Conservation (phyloP, 2,329 filamentous ascomycete genomes). For the Pseudocercospora fuligena region DNA sequence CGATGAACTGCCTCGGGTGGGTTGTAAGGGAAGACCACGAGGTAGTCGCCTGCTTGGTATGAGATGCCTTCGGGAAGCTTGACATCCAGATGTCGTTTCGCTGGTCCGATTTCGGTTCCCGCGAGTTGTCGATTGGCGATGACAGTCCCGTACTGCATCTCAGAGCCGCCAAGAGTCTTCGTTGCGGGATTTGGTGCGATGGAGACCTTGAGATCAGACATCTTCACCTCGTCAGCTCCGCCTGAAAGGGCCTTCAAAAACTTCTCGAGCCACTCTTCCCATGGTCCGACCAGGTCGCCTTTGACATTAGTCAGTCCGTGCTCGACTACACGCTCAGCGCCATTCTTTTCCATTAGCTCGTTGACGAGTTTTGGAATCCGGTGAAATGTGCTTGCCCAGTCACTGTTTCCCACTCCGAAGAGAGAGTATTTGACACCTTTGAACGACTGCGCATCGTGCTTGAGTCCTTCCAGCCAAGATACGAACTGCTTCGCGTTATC, state of each 20-base stretch:
- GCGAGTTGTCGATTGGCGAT: constrained; percentile 59
- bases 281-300: constrained; percentile 47
- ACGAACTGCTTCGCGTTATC: constrained; percentile 51
- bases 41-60: constrained; percentile 64
- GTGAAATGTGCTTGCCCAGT: constrained; percentile 50
- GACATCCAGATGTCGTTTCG: constrained; percentile 60
- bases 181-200: constrained; percentile 1
- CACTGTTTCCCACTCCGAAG: constrained; percentile 49
- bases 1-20: constrained; percentile 63
- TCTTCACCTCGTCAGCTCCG: background rate
- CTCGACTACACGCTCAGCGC: constrained; percentile 37
- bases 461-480: constrained; percentile 41
- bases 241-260: constrained; percentile 10
- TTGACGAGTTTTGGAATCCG: constrained; percentile 47
- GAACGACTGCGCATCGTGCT: constrained; percentile 29
- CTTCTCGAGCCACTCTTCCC: constrained; percentile 44
- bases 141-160: constrained; percentile 51
- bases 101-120: constrained; percentile 54
- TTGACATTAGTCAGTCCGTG: constrained; percentile 45
- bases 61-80: constrained; percentile 52
- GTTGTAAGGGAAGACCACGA: constrained; percentile 48
- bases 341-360: constrained; percentile 38
- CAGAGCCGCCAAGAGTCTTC: constrained; percentile 12
- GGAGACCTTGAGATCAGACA: constrained; percentile 9
- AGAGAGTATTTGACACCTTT: constrained; percentile 46